These are phyloP conservation scores for Penicillium decumbens DNA, from an alignment of 2,329 filamentous ascomycete species.

Conservation along the genomic window DNA sequence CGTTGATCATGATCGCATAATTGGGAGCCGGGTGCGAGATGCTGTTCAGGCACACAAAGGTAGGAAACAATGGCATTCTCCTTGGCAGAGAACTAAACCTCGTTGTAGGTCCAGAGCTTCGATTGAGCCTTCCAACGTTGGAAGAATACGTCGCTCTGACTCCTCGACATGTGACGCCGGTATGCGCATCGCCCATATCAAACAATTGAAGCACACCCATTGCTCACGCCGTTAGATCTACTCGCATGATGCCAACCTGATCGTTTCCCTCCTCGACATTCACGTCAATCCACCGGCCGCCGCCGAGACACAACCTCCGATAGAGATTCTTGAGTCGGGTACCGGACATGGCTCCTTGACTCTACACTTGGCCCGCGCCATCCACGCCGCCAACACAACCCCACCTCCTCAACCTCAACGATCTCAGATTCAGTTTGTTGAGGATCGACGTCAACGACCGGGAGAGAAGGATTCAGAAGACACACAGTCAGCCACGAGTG, in stretches of 20 bases:
- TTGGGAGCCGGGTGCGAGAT: conserved; percentile 59
- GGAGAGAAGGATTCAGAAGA: conserved; percentile 22
- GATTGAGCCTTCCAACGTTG: conserved; percentile 62
- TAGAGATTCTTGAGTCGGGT: conserved; percentile 78
- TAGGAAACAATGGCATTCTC: conserved; percentile 9
- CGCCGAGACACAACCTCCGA: conserved; percentile 37
- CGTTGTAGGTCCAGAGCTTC: conserved; percentile 44
- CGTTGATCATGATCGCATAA: conserved; percentile 53
- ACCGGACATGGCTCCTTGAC: conserved; percentile 81
- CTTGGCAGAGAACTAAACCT: neutral
- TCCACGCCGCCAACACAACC: conserved; percentile 66
- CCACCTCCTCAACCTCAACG: conserved; percentile 42
- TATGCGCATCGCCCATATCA: conserved; percentile 38
- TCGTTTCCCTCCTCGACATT: conserved; percentile 71
- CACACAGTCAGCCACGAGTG: conserved; percentile 8
- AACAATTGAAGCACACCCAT: neutral
- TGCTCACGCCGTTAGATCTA: conserved; percentile 55
- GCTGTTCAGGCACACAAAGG: conserved; percentile 54
- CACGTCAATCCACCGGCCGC: conserved; percentile 50
- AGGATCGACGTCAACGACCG: conserved; percentile 22
- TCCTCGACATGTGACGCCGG: conserved; percentile 69
- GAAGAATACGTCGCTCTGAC: conserved; percentile 68
- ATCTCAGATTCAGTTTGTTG: conserved; percentile 32
- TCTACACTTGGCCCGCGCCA: conserved; percentile 67
- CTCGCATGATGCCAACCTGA: conserved; percentile 67